Percentiles rank a stretch among this genome's conserved stretches.
Conservation (phyloP, 768 basidiomycete species). For the Mycena venus region DNA sequence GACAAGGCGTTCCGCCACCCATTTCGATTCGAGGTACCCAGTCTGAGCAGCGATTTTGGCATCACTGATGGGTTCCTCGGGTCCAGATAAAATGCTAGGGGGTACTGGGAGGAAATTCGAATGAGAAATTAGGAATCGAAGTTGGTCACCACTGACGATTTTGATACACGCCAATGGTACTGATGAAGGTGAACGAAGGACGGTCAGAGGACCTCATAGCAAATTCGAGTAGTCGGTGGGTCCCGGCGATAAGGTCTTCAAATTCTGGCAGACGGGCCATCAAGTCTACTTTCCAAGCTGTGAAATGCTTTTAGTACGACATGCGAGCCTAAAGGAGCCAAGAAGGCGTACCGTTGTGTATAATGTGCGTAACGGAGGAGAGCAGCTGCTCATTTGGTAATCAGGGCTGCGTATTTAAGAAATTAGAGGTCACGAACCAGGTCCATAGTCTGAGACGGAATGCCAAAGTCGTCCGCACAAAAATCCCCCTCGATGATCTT, state of each 20-base stretch:
- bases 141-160: not conserved
- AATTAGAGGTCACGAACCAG: not conserved
- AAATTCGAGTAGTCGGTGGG: conserved; percentile 50
- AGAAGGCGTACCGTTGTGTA: conserved; percentile 47
- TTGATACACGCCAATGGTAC: conserved; percentile 10
- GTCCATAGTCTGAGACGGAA: not conserved
- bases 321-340: not conserved
- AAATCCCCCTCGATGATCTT: not conserved
- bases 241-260: conserved; percentile 39
- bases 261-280: conserved; percentile 41
- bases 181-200: conserved; percentile 24
- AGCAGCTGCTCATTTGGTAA: conserved; percentile 32
- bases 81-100: not conserved
- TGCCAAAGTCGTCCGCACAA: not conserved
- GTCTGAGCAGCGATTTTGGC: conserved; percentile 26
- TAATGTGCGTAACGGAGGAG: conserved; percentile 48
- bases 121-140: not conserved
- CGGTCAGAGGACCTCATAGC: conserved; percentile 26
- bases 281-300: conserved; percentile 50
- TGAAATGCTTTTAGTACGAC: not conserved
- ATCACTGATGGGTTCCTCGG: conserved; percentile 17
- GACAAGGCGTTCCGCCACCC: conserved; percentile 43
- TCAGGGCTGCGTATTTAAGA: not conserved
- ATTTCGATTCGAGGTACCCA: conserved; percentile 47
- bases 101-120: not conserved